A percentile compares a stretch with the other conserved stretches of the same genome.
These are phyloP conservation scores for Boletus sensibilis DNA, from an alignment of 768 basidiomycete genomes.

Conservation along the genomic window DNA sequence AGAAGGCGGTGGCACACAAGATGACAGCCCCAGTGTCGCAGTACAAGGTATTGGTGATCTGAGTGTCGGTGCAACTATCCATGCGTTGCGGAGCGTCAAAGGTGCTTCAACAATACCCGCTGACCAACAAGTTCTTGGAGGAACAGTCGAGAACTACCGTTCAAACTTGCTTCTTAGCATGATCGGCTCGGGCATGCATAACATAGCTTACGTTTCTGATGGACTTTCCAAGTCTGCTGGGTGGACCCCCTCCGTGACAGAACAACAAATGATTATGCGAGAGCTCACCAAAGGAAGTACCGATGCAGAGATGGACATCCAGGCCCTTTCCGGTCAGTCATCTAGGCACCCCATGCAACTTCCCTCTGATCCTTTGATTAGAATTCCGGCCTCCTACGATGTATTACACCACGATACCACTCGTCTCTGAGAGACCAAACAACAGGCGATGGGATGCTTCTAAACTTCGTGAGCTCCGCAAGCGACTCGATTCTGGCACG, in stretches of 20 bases:
- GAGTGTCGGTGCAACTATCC: constrained; percentile 85
- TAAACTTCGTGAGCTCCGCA: constrained; percentile 90
- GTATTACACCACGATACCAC: constrained; percentile 95
- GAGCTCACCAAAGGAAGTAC: constrained; percentile 76
- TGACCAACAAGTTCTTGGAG: constrained; percentile 90
- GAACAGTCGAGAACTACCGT: constrained; percentile 91
- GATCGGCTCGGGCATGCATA: constrained; percentile 76
- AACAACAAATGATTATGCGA: constrained; percentile 96
- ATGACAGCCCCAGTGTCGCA: constrained; percentile 62
- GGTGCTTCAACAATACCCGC: constrained; percentile 91
- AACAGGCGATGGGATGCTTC: constrained; percentile 93
- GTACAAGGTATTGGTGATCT: constrained; percentile 84
- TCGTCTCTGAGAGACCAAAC: constrained; percentile 80
- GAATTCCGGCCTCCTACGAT: constrained; percentile 91
- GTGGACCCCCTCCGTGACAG: constrained; percentile 77
- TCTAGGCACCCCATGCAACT: not conserved
- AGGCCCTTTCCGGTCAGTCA: constrained; percentile 76
- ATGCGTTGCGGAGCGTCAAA: constrained; percentile 82
- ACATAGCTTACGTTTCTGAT: constrained; percentile 52
- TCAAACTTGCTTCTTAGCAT: constrained; percentile 88
- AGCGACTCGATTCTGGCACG: constrained; percentile 87
- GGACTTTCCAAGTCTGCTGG: constrained; percentile 59
- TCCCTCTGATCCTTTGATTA: constrained; percentile 32
- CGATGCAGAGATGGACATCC: constrained; percentile 83
- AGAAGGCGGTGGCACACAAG: constrained; percentile 55